Base-by-base conservation (phyloP, 2,329 filamentous ascomycete genomes). In the Trichoderma sp. region DNA sequence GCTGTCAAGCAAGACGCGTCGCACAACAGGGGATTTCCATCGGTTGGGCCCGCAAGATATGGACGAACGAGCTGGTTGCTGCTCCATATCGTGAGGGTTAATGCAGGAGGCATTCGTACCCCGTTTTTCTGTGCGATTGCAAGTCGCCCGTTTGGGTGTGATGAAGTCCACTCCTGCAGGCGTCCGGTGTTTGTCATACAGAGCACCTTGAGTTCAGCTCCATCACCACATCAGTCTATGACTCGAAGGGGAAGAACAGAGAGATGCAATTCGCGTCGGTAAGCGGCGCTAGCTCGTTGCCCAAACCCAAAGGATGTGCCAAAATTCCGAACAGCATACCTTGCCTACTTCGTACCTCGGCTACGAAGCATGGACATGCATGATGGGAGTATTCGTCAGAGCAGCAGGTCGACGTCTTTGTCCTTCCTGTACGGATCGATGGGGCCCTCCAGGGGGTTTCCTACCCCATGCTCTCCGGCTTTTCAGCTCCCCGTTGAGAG, bases 121-220 rank as follows among this genome's bases (percentile, higher is more conserved):
- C 50, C 50, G 60, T 63, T 47, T 43, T 30, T 14, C 34, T 41
- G 60, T 54, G 41, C 24, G 43, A 63, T 54, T 55, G 48, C 41
- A 43, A 43, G 28, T 57, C 45, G 52, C 61, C 34, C 61, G 34
- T 64, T 57, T 51, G 52, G 39, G 43, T 21, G 34, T 12, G 52
- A 57, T 45, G 12, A 50, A 57, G 56, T 57, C 51, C 50, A 52
- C 48, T 43, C 41, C 58, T 65, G 51, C 64, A 65, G 50, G 51
- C 30, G 30, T 57, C 57, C 64, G 52, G 50, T 34, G 57, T 61
- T 51, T 62, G 64, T 65, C 64, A 48, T 59, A 65, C 60, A 55
- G 50, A 63, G 26, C n/a, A 34, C 39, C n/a, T 62, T 52, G 34
- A 44, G 17, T 54, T 62, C 58, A 54, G 48, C 58, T 62, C 48